Conservation (phyloP, 371 early-diverging fungal species). For the Aphelidium insulamus region DNA sequence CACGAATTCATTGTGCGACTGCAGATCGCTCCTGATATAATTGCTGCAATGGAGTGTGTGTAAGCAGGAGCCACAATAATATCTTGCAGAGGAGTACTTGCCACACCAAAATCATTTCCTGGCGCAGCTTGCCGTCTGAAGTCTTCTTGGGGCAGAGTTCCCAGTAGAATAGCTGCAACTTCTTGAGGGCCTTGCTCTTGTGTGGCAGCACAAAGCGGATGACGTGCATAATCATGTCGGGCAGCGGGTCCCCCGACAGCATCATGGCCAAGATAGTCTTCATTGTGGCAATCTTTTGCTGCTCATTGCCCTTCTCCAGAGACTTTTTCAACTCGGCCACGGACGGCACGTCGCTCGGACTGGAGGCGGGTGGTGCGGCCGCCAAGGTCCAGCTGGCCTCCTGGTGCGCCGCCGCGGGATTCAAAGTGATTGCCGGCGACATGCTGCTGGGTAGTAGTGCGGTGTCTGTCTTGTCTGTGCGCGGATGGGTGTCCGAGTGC, state of each 20-base stretch:
- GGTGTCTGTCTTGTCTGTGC: too few relatives aligned
- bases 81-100: slow-evolving; percentile 10
- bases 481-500: too few relatives aligned
- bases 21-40: slow-evolving; percentile 87
- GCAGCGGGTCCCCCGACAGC: slow-evolving; percentile 78
- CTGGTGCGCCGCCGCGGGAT: too few relatives aligned
- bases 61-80: neutral
- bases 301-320: slow-evolving; percentile 79
- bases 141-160: slow-evolving; percentile 85
- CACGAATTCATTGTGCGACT: slow-evolving; percentile 97
- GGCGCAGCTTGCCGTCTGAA: slow-evolving; percentile 76
- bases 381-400: too few relatives aligned
- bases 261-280: slow-evolving; percentile 67
- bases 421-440: too few relatives aligned
- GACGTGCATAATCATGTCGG: slow-evolving; percentile 78
- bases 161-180: slow-evolving; percentile 84
- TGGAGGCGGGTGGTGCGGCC: too few relatives aligned
- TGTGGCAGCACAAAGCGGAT: slow-evolving; percentile 88
- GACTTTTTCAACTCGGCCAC: slow-evolving; percentile 43
- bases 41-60: slow-evolving; percentile 31
- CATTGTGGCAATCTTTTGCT: slow-evolving; percentile 75
- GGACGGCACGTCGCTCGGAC: slow-evolving; percentile 18
- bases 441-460: too few relatives aligned
- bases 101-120: slow-evolving; percentile 92
- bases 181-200: slow-evolving; percentile 74